These are phyloP conservation scores for Serendipita sp. DNA, from an alignment of 768 basidiomycete species.

Conservation along the genomic window DNA sequence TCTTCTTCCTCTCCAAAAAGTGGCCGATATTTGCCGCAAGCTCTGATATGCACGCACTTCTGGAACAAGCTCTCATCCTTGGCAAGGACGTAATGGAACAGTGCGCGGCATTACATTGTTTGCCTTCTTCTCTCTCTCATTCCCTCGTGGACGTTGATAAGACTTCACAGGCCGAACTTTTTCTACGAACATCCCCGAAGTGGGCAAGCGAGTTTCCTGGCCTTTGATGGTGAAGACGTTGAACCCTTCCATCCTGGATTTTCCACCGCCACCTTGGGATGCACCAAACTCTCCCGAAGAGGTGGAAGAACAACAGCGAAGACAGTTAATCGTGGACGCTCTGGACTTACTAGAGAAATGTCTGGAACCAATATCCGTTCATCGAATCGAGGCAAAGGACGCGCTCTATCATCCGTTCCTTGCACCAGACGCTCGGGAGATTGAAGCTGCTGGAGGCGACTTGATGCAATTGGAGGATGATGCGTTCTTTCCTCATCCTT, in stretches of 20 bases:
- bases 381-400: slow-evolving; percentile 57
- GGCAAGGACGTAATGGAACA: slow-evolving; percentile 73
- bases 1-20: slow-evolving; percentile 83
- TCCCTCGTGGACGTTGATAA: not conserved
- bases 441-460: slow-evolving; percentile 10
- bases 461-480: slow-evolving; percentile 35
- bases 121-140: slow-evolving; percentile 17
- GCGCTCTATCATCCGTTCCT: slow-evolving; percentile 76
- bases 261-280: slow-evolving; percentile 31
- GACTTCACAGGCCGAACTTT: slow-evolving; percentile 60
- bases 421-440: slow-evolving; percentile 24
- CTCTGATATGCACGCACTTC: slow-evolving; percentile 87
- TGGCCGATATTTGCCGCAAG: slow-evolving; percentile 90
- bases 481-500: slow-evolving; percentile 51
- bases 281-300: slow-evolving; percentile 25
- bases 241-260: slow-evolving; percentile 40
- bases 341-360: slow-evolving; percentile 61
- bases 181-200: slow-evolving; percentile 72
- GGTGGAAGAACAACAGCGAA: slow-evolving; percentile 30
- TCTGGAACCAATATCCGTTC: slow-evolving; percentile 63
- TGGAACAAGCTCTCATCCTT: slow-evolving; percentile 84
- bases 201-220: slow-evolving; percentile 59
- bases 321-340: slow-evolving; percentile 34
- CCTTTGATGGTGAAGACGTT: slow-evolving; percentile 56
- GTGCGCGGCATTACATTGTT: slow-evolving; percentile 79